Conservation (phyloP, 441 rosid genomes). For the Gossypium laxum region DNA sequence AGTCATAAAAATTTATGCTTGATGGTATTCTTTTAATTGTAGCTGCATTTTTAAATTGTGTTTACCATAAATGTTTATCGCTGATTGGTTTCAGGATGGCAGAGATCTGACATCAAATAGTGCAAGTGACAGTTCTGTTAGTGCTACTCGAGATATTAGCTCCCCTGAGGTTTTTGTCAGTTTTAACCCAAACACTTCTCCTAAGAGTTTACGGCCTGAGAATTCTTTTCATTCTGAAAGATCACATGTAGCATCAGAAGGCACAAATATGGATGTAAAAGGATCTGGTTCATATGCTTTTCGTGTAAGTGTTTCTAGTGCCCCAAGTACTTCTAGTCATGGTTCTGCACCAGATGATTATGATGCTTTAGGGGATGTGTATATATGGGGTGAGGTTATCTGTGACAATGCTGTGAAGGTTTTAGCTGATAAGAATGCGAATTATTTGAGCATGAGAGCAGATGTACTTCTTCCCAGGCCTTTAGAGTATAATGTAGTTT, state of each 20-base stretch:
- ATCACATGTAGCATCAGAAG: constrained; percentile 77
- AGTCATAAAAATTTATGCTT: neutral
- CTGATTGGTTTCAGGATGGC: constrained; percentile 53
- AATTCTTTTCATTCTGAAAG: constrained; percentile 55
- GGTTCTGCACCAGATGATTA: constrained; percentile 92
- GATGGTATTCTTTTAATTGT: neutral
- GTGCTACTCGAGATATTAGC: constrained; percentile 57
- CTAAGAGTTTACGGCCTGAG: constrained; percentile 46
- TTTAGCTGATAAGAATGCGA: constrained; percentile 47
- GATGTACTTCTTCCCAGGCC: constrained; percentile 74
- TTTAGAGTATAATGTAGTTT: constrained; percentile 69
- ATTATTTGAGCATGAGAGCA: constrained; percentile 46
- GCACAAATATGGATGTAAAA: constrained; percentile 70
- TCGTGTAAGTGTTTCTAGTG: constrained; percentile 92
- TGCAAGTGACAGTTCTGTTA: constrained; percentile 73
- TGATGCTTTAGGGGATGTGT: constrained; percentile 90
- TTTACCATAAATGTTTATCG: constrained; percentile 14
- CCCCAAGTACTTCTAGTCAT: constrained; percentile 88
- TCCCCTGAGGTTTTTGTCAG: constrained; percentile 52
- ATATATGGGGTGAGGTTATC: constrained; percentile 86
- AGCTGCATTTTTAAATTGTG: neutral
- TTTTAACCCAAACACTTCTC: constrained; percentile 41
- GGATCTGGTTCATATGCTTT: constrained; percentile 75
- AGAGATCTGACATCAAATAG: constrained; percentile 75
- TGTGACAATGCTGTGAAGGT: constrained; percentile 53